phyloP scores from a whole-genome alignment of 805 yeast genomes.

The Pichia deserticola region DNA sequence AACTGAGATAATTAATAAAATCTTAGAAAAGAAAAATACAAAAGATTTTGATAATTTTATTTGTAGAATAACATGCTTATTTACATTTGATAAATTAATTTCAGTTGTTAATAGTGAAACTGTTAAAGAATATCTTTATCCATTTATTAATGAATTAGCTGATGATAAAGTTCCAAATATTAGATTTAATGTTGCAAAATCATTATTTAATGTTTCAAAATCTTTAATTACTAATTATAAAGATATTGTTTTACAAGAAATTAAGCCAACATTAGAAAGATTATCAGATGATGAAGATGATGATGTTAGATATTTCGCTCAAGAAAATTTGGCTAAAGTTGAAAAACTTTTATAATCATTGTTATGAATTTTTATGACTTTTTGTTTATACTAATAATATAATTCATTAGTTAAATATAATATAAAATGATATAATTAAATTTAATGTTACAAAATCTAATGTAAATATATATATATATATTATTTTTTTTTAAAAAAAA shows the following conservation, averaged over 20 bases:
- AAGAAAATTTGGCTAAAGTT: conserved; percentile 33
- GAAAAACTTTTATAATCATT: conserved; percentile 12
- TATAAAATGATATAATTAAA: too few species aligned
- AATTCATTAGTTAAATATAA: too few species aligned
- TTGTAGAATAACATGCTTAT: conserved; percentile 83
- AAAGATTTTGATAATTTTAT: conserved; percentile 59
- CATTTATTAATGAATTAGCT: conserved; percentile 66
- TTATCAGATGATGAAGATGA: conserved; percentile 60
- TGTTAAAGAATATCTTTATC: conserved; percentile 60
- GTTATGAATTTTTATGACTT: neutral
- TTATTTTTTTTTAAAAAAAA: neutral
- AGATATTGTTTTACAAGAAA: conserved; percentile 39
- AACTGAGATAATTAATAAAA: conserved; percentile 68
- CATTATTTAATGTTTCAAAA: conserved; percentile 56
- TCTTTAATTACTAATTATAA: conserved; percentile 33
- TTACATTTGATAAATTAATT: conserved; percentile 76
- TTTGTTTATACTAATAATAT: too few species aligned
- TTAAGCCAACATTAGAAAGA: conserved; percentile 58
- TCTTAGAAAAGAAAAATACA: conserved; percentile 40
- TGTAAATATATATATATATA: neutral
- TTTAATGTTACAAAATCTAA: too few species aligned
- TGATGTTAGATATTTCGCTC: conserved; percentile 85
- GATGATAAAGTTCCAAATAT: conserved; percentile 90
- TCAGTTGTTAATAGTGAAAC: conserved; percentile 59
- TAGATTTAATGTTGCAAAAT: conserved; percentile 89